Base-by-base conservation (phyloP, 1,139 yeast species). In the Hyphopichia buzzinii region DNA sequence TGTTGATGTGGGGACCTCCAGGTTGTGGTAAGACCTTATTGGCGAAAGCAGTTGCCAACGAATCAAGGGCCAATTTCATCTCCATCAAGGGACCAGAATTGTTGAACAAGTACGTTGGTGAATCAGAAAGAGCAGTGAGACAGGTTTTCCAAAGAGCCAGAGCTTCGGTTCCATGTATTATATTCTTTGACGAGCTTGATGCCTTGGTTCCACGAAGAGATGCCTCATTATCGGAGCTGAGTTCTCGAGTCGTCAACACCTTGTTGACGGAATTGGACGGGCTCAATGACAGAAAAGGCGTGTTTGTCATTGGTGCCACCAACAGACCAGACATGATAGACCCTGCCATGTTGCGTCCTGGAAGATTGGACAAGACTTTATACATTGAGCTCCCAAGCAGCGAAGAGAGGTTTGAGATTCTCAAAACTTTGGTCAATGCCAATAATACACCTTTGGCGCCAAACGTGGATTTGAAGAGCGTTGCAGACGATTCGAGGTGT, bases 321-420 rank as follows among this genome's bases (percentile, higher is more conserved):
- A 92, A 92, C 54, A 76, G 98, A 57, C 97, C 97, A 0, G 98
- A 92, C 59, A 92, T 92, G 89, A 92, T 92, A 46, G 98, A 92
- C 60, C 92, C 96, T 7, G 98, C 98, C 1, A 92, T 92, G 97
- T 68, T 92, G 37, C 78, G 98, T 55, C 98, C 98, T 0, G 98
- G 98, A 2, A 78, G 98, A 57, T 72, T 92, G 50, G 98, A 92
- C 55, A 92, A 92, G 60, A 90, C 96, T 3, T 68, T 92, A 33
- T 90, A 83, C 59, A 94, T 92, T 30, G 97, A 92, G 56, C 69
- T 92, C 34, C 98, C 98, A 2, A 76, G 80, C 4, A 77, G 79
- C 1, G 72, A 66, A 5, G 98, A 92, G 57, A 74, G 96, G 42
- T 63, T 72, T 4, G 97, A 90, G 43, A 92, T 92, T 40, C 68